phyloP scores from a whole-genome alignment of 1,284 basidiomycete species.

The Filobasidium uniguttulatum region DNA sequence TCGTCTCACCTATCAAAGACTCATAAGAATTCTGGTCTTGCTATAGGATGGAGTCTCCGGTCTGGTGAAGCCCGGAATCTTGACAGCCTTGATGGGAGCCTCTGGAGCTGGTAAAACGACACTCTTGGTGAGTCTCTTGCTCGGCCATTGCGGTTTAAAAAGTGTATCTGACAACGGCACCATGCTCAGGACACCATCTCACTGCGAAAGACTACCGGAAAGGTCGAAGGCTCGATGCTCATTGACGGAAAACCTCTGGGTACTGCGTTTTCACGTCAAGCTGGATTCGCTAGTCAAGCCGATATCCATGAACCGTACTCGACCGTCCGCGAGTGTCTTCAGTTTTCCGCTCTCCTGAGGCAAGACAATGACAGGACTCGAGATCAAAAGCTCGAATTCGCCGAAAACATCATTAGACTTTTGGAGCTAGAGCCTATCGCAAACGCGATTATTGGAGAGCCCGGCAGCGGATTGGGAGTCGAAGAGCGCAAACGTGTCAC shows the following conservation, averaged over 20 bases:
- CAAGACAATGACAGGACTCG: conserved; percentile 48
- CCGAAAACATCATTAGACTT: conserved; percentile 42
- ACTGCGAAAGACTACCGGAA: conserved; percentile 32
- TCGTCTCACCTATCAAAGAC: no score
- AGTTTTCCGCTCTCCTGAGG: conserved; percentile 67
- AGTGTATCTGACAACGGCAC: no score
- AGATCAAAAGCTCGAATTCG: conserved; percentile 41
- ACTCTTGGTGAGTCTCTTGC: no score
- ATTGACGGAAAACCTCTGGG: conserved; percentile 11
- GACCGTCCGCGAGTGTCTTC: conserved; percentile 64
- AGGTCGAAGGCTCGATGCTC: conserved; percentile 15
- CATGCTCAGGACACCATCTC: no score
- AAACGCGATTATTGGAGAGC: conserved; percentile 40
- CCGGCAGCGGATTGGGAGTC: conserved; percentile 40
- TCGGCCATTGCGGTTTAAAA: no score
- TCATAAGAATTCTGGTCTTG: no score
- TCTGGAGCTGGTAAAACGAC: conserved; percentile 22
- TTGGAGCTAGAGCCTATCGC: conserved; percentile 41
- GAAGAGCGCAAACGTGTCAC: conserved; percentile 44
- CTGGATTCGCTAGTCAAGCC: conserved; percentile 10
- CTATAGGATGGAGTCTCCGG: conserved; percentile 41
- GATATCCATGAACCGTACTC: conserved; percentile 15
- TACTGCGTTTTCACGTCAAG: conserved; percentile 8
- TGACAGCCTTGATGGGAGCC: conserved; percentile 40
- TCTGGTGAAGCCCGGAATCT: conserved; percentile 41